Conservation (phyloP, 2,329 filamentous ascomycete genomes). For the Ceratocystis smalleyi region DNA sequence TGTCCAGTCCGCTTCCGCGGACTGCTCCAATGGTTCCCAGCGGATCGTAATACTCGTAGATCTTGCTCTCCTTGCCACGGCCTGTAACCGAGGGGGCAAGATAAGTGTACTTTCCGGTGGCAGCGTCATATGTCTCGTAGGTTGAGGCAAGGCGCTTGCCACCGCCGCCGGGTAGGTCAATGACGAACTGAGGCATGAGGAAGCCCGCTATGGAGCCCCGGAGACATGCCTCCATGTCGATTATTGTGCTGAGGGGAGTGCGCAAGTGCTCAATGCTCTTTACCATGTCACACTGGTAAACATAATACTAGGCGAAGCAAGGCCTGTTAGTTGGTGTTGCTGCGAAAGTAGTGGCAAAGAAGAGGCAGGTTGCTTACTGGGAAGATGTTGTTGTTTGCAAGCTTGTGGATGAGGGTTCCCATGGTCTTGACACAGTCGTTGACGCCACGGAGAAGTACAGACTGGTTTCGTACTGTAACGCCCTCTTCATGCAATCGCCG, state of each 20-base stretch:
- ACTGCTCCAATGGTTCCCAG: constrained; percentile 17
- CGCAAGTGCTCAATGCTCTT: constrained; percentile 44
- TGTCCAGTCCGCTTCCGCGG: too few relatives aligned
- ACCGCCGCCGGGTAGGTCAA: constrained; percentile 47
- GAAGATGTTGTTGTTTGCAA: constrained; percentile 41
- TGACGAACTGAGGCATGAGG: constrained; percentile 45
- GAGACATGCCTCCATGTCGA: constrained; percentile 41
- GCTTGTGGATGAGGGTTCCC: constrained; percentile 34
- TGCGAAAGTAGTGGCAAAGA: not conserved
- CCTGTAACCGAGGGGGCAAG: constrained; percentile 38
- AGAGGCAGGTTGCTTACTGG: constrained; percentile 29
- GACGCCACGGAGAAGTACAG: constrained; percentile 41
- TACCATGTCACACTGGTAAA: constrained; percentile 52
- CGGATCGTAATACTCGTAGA: constrained; percentile 45
- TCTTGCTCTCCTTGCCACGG: constrained; percentile 28
- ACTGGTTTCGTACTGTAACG: constrained; percentile 34
- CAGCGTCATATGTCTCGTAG: constrained; percentile 36
- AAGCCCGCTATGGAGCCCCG: constrained; percentile 47
- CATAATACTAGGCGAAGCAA: constrained; percentile 38
- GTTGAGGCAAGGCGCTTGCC: constrained; percentile 45
- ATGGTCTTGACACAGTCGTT: constrained; percentile 42
- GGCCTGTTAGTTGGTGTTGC: not conserved
- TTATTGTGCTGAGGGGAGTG: constrained; percentile 42
- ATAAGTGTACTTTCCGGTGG: constrained; percentile 39
- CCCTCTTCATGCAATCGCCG: constrained; percentile 32